Percentiles rank a stretch among this genome's conserved stretches.
Conservation (phyloP, 2,329 filamentous ascomycete genomes). For the Fusarium goolgardi region DNA sequence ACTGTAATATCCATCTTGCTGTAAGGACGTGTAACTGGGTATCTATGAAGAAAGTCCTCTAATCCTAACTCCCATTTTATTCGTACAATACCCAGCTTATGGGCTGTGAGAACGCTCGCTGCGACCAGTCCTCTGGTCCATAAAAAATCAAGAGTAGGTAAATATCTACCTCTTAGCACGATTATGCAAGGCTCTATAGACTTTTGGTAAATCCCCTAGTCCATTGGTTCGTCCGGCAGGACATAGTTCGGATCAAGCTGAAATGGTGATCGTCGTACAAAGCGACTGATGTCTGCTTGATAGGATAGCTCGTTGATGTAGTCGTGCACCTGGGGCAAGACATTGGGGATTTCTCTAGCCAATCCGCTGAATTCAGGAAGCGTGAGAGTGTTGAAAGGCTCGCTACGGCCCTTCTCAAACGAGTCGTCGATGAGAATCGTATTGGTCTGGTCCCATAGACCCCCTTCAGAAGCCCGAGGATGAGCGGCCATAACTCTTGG, state of each 20-base stretch:
- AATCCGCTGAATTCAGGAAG: slow-evolving; percentile 79
- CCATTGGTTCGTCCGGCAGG: slow-evolving; percentile 4
- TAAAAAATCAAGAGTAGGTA: not conserved
- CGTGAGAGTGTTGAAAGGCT: slow-evolving; percentile 85
- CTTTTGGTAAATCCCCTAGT: not conserved
- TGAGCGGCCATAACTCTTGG: slow-evolving; percentile 57
- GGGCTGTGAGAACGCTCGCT: not conserved
- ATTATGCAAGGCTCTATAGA: not conserved
- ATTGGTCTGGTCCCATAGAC: slow-evolving; percentile 81
- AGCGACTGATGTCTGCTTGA: slow-evolving; percentile 71
- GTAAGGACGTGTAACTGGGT: not conserved
- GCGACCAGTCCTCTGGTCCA: not conserved
- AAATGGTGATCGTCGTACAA: slow-evolving; percentile 66
- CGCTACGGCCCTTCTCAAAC: slow-evolving; percentile 78
- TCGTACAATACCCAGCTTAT: not conserved
- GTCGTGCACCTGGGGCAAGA: slow-evolving; percentile 70
- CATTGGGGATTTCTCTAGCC: slow-evolving; percentile 53
- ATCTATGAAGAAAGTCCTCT: slow-evolving; percentile 22
- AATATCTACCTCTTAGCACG: not conserved
- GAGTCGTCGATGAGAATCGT: slow-evolving; percentile 93
- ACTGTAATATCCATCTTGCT: not conserved
- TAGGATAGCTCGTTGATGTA: slow-evolving; percentile 67
- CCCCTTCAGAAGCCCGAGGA: slow-evolving; percentile 55
- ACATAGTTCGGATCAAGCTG: slow-evolving; percentile 49
- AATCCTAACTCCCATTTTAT: not conserved